Evolutionary conservation across 106 monocot species (phyloP).

Genomic region (Dendrobium catenatum): DNA sequence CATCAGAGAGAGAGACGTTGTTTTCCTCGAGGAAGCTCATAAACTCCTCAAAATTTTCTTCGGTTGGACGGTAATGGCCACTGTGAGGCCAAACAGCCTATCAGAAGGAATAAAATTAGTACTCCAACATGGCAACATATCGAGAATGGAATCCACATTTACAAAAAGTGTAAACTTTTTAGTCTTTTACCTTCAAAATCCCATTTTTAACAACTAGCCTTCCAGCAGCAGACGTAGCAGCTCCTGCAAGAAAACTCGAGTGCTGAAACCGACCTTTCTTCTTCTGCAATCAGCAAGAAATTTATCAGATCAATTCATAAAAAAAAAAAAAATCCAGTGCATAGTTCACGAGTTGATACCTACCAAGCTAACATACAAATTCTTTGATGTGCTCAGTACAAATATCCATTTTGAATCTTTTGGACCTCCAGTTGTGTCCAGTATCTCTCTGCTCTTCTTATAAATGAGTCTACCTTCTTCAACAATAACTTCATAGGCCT

Average conservation of each 20-base stretch:
- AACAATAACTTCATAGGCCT: conserved; percentile 22
- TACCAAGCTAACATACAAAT: conserved; percentile 10
- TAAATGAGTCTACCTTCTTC: conserved; percentile 18
- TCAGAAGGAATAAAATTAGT: background rate
- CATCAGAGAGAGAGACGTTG: conserved; percentile 69
- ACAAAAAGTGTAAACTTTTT: background rate
- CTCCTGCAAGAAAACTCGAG: conserved; percentile 93
- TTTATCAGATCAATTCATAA: background rate
- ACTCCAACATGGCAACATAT: background rate
- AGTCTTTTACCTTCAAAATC: conserved; percentile 57
- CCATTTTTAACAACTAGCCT: conserved; percentile 71
- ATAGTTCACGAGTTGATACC: background rate
- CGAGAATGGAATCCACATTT: background rate
- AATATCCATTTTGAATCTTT: conserved; percentile 24
- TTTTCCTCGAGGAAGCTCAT: conserved; percentile 60
- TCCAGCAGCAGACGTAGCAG: conserved; percentile 88
- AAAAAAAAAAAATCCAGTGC: background rate
- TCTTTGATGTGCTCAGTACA: conserved; percentile 20
- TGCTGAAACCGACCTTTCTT: conserved; percentile 87
- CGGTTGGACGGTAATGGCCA: conserved; percentile 84
- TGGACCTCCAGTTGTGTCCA: conserved; percentile 7
- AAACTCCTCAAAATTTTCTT: conserved; percentile 75
- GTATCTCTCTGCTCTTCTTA: conserved; percentile 8
- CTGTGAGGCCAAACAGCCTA: conserved; percentile 95
- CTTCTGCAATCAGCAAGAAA: conserved; percentile 43